Percentiles rank a stretch among this genome's conserved stretches.
These are phyloP conservation scores for Kregervanrija pseudodelftensis DNA, from an alignment of 805 yeast species.

Conservation along the genomic window DNA sequence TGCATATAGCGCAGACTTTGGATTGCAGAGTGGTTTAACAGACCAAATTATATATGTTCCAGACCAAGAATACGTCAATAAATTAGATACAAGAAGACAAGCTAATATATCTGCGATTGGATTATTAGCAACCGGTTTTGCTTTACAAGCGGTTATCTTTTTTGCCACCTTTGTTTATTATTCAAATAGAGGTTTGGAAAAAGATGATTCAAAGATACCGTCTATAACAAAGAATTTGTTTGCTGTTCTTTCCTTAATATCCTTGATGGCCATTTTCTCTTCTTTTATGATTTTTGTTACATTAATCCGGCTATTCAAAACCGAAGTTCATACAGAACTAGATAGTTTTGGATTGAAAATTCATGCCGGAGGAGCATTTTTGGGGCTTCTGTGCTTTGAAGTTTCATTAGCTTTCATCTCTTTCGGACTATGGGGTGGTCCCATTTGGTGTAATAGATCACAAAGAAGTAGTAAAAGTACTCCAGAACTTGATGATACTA, in stretches of 20 bases:
- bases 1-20: conserved; percentile 28
- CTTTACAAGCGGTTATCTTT: conserved; percentile 26
- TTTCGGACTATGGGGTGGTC: conserved; percentile 32
- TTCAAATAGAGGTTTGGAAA: conserved; percentile 27
- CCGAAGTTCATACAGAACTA: conserved; percentile 27
- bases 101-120: conserved; percentile 25
- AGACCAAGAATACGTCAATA: conserved; percentile 19
- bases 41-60: conserved; percentile 12
- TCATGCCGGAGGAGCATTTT: conserved; percentile 28
- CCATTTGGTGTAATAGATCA: conserved; percentile 51
- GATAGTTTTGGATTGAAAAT: conserved; percentile 41
- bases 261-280: conserved; percentile 26
- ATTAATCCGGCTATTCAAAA: conserved; percentile 15
- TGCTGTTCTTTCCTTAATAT: conserved; percentile 30
- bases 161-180: conserved; percentile 30
- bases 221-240: conserved; percentile 28
- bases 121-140: conserved; percentile 23
- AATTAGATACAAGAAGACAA: conserved; percentile 12
- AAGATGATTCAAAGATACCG: conserved; percentile 30
- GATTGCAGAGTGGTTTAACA: too few relatives aligned
- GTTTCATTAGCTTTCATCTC: conserved; percentile 19
- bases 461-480: neutral
- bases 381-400: conserved; percentile 39
- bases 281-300: conserved; percentile 23
- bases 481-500: conserved; percentile 1